phyloP scores from a whole-genome alignment of 257 asterid genomes.

The Cinchona pubescens region DNA sequence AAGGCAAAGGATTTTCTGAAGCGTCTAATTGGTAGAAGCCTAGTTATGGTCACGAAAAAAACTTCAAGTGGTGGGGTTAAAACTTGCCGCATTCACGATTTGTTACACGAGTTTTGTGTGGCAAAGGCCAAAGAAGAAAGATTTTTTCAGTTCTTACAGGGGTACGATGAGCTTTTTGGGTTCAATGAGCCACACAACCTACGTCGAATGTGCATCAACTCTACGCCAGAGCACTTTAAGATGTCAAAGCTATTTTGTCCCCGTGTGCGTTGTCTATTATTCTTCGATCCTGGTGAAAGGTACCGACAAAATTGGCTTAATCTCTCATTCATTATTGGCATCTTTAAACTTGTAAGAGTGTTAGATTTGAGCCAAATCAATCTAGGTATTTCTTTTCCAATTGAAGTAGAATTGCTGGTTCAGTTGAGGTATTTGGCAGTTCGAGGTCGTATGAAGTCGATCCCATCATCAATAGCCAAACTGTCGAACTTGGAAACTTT shows the following conservation, averaged over 20 bases:
- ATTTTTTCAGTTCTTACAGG: background rate
- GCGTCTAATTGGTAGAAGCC: background rate
- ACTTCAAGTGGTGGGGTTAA: background rate
- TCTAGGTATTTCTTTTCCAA: background rate
- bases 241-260: background rate
- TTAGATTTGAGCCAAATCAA: background rate
- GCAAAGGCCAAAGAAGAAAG: background rate
- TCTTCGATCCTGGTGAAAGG: no score
- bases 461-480: constrained; percentile 2
- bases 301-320: no score
- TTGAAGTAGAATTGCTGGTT: constrained; percentile 5
- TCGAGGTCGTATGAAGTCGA: background rate
- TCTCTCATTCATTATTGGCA: background rate
- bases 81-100: constrained; percentile 4
- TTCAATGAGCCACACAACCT: background rate
- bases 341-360: constrained; percentile 6
- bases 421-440: constrained; percentile 11
- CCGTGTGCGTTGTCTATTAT: background rate
- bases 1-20: constrained; percentile 3
- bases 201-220: background rate
- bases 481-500: background rate
- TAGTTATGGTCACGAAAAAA: background rate
- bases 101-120: constrained; percentile 3
- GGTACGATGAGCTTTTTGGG: no score
- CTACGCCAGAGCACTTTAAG: background rate